These are phyloP conservation scores for Medakamo hakoo DNA, from an alignment of 139 green algal genomes.

Conservation along the genomic window DNA sequence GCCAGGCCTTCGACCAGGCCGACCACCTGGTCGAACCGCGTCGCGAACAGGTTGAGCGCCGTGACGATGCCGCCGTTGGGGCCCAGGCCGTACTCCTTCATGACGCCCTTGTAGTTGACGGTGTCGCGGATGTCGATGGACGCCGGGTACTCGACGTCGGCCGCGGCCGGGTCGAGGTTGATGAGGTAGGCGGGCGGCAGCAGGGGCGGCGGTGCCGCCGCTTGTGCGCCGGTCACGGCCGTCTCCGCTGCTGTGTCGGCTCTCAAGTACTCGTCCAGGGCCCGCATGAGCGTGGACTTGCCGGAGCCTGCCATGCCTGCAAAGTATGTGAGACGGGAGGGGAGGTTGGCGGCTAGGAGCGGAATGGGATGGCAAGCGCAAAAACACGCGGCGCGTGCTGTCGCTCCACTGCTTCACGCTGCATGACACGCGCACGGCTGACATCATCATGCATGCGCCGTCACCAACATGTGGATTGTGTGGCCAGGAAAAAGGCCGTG, in stretches of 20 bases:
- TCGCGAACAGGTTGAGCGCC: slow-evolving; percentile 94
- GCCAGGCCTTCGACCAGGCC: not conserved
- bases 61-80: slow-evolving; percentile 96
- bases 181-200: slow-evolving; percentile 79
- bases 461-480: too few species aligned
- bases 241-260: slow-evolving; percentile 2
- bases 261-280: slow-evolving; percentile 64
- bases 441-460: too few species aligned
- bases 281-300: slow-evolving; percentile 93
- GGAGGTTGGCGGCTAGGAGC: not conserved
- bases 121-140: slow-evolving; percentile 98
- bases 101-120: slow-evolving; percentile 95
- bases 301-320: slow-evolving; percentile 92
- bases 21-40: slow-evolving; percentile 85
- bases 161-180: slow-evolving; percentile 92
- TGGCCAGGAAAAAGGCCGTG: too few species aligned
- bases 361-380: too few species aligned
- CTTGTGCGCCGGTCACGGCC: too few species aligned
- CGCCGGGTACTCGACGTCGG: slow-evolving; percentile 65
- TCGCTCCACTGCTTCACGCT: too few species aligned
- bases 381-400: too few species aligned
- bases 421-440: too few species aligned
- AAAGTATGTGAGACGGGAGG: not conserved
- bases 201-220: too few species aligned
- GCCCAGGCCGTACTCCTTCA: slow-evolving; percentile 91